phyloP scores from a whole-genome alignment of 768 basidiomycete species.

The Gymnopilus dilepis region DNA sequence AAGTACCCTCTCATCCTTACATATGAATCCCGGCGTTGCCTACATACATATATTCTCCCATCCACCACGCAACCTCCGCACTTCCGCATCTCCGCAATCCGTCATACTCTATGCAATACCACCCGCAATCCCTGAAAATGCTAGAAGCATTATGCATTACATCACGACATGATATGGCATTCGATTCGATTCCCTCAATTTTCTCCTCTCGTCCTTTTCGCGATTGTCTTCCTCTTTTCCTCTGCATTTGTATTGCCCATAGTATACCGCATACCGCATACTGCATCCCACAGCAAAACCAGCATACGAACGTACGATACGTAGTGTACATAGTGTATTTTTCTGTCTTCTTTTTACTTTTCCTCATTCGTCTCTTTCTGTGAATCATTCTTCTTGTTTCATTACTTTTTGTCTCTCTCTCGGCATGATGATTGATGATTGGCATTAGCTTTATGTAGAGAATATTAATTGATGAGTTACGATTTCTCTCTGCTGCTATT shows the following conservation, averaged over 20 bases:
- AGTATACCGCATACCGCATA: no score
- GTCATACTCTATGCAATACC: no score
- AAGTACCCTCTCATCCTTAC: background rate
- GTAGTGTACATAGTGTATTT: background rate
- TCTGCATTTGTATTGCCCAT: conserved; percentile 6
- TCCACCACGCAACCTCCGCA: background rate
- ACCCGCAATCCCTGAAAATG: no score
- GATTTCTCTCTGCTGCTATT: background rate
- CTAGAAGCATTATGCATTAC: background rate
- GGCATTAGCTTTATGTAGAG: conserved; percentile 2
- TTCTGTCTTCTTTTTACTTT: background rate
- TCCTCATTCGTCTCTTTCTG: no score
- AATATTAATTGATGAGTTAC: background rate
- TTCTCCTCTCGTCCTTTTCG: background rate
- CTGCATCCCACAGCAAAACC: background rate
- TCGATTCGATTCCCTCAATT: background rate
- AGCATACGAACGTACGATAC: background rate
- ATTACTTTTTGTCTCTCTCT: background rate
- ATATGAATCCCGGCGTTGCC: background rate
- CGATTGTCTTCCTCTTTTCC: conserved; percentile 10
- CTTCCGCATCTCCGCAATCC: no score
- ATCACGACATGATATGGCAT: background rate
- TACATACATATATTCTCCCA: background rate
- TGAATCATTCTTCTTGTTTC: background rate
- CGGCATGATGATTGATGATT: background rate